A percentile compares a stretch with the other conserved stretches of the same genome.
Evolutionary conservation across 371 early-diverging fungal species (phyloP).

Genomic region (Mortierella sp.): DNA sequence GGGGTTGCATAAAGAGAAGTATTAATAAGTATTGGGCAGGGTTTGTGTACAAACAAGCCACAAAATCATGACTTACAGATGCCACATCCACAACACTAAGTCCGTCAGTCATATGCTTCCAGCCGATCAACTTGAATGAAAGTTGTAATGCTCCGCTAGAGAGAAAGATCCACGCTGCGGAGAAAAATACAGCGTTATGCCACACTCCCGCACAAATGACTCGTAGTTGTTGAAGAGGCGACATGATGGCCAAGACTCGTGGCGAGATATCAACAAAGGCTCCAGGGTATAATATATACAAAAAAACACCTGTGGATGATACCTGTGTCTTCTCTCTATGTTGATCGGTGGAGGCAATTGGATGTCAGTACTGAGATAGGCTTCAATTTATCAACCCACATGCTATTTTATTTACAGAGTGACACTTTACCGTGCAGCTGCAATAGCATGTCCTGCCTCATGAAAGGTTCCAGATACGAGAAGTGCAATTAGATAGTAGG

Average conservation of each 20-base stretch:
- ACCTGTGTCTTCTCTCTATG: conserved; percentile 73
- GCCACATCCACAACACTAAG: conserved; percentile 74
- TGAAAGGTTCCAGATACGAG: conserved; percentile 78
- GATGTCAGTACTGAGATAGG: background rate
- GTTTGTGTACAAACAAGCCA: background rate
- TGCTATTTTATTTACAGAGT: background rate
- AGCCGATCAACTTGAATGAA: conserved; percentile 60
- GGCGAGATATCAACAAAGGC: conserved; percentile 86
- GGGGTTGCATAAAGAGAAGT: background rate
- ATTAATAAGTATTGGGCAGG: background rate
- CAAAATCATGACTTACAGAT: conserved; percentile 32
- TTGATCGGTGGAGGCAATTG: background rate
- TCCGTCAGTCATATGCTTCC: conserved; percentile 69
- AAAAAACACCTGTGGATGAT: conserved; percentile 77
- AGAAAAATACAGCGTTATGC: conserved; percentile 79
- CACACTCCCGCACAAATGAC: conserved; percentile 89
- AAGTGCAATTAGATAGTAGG: conserved; percentile 78
- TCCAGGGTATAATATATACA: conserved; percentile 84
- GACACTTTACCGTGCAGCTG: conserved; percentile 68
- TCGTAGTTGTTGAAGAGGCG: conserved; percentile 68
- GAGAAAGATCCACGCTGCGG: conserved; percentile 62
- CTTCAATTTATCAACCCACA: background rate
- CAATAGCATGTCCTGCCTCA: conserved; percentile 87
- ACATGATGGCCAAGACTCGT: conserved; percentile 60
- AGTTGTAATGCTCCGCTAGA: conserved; percentile 66